Evolutionary conservation across 306 rosid species (phyloP).

Genomic region (Vachellia pachyceras): DNA sequence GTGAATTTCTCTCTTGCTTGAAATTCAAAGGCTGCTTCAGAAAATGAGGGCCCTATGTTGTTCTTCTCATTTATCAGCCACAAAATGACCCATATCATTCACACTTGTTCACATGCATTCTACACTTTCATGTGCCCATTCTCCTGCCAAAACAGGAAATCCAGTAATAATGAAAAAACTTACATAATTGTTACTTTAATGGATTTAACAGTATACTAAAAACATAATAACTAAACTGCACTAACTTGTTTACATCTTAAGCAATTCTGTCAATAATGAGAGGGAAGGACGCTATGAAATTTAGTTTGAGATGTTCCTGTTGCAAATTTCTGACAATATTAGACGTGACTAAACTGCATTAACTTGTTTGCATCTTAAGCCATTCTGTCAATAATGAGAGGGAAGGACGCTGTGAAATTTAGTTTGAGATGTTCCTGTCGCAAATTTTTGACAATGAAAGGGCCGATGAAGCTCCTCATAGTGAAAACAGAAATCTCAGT

Average conservation of each 20-base stretch:
- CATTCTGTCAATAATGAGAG: too few species aligned
- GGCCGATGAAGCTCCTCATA: not conserved
- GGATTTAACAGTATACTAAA: not conserved
- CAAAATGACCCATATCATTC: not conserved
- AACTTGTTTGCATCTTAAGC: too few species aligned
- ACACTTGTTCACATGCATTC: slow-evolving; percentile 15
- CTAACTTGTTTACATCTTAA: not conserved
- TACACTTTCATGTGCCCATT: not conserved
- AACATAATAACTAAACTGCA: slow-evolving; percentile 1
- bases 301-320: not conserved
- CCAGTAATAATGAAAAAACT: not conserved
- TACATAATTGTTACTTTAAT: not conserved
- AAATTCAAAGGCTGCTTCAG: slow-evolving; percentile 27
- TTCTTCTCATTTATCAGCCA: not conserved
- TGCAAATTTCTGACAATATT: not conserved
- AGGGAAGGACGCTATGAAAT: not conserved
- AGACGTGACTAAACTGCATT: not conserved
- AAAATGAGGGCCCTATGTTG: slow-evolving; percentile 34
- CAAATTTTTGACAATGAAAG: not conserved
- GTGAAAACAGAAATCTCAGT: not conserved
- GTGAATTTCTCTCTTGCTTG: slow-evolving; percentile 19
- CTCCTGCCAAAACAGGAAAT: not conserved
- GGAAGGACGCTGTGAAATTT: too few species aligned
- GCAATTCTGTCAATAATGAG: not conserved
- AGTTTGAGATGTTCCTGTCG: too few species aligned